These are phyloP conservation scores for Globisporangium paroecandrum DNA, from an alignment of 352 stramenopile genomes.

Conservation along the genomic window DNA sequence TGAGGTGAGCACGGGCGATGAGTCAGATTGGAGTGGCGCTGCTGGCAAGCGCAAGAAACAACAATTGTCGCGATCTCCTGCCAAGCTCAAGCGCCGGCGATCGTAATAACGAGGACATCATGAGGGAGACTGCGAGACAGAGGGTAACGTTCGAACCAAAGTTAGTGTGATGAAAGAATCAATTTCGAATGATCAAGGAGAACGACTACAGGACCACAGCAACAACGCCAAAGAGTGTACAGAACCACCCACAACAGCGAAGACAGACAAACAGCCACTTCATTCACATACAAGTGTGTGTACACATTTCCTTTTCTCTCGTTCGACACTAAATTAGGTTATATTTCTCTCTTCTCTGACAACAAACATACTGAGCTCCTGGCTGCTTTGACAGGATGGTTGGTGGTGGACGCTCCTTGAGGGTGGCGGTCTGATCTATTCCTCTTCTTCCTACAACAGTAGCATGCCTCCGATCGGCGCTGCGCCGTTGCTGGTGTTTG, in stretches of 20 bases:
- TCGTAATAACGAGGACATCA: slow-evolving; percentile 5
- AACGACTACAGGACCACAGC: background rate
- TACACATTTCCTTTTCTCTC: background rate
- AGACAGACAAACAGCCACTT: background rate
- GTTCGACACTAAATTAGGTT: slow-evolving; percentile 12
- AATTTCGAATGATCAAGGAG: background rate
- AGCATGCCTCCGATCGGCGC: slow-evolving; percentile 22
- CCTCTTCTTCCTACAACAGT: slow-evolving; percentile 5
- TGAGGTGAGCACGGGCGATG: slow-evolving; percentile 24
- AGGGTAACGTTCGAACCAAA: background rate
- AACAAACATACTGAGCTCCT: background rate
- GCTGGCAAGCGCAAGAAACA: slow-evolving; percentile 30
- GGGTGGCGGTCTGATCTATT: background rate
- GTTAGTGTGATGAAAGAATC: background rate
- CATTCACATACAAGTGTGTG: background rate
- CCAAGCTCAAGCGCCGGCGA: slow-evolving; percentile 30
- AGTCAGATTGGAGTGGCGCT: slow-evolving; percentile 41
- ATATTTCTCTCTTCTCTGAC: background rate
- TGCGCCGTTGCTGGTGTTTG: slow-evolving; percentile 1
- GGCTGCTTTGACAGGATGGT: background rate
- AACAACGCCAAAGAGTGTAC: too few relatives aligned
- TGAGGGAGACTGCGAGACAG: background rate
- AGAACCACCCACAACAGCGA: background rate
- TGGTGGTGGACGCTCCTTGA: background rate
- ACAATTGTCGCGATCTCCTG: background rate